A percentile compares a stretch with the other conserved stretches of the same genome.
phyloP scores from a whole-genome alignment of 2,329 filamentous ascomycete genomes.

The Fusarium drepaniforme region DNA sequence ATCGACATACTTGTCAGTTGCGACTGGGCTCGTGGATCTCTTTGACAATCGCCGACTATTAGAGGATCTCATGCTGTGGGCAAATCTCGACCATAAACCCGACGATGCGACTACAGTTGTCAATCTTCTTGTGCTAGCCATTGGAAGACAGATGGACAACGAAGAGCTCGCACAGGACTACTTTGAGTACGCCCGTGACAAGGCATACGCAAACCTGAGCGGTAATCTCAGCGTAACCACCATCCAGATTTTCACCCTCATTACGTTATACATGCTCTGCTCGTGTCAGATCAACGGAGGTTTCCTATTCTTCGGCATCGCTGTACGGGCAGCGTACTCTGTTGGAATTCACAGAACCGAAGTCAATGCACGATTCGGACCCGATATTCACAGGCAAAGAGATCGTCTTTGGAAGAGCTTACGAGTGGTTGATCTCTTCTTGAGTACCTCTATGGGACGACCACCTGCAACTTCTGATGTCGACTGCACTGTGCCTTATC shows the following conservation, averaged over 20 bases:
- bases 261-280: slow-evolving; percentile 66
- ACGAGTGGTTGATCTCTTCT: slow-evolving; percentile 63
- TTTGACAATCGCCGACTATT: slow-evolving; percentile 57
- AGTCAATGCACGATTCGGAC: slow-evolving; percentile 64
- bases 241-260: slow-evolving; percentile 62
- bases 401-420: slow-evolving; percentile 68
- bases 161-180: slow-evolving; percentile 57
- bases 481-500: slow-evolving; percentile 66
- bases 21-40: slow-evolving; percentile 61
- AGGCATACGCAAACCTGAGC: slow-evolving; percentile 58
- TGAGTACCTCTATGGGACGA: slow-evolving; percentile 66
- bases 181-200: slow-evolving; percentile 63
- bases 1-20: slow-evolving; percentile 53
- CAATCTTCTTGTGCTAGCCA: slow-evolving; percentile 64
- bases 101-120: slow-evolving; percentile 57
- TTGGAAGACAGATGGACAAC: slow-evolving; percentile 58
- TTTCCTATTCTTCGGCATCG: slow-evolving; percentile 66
- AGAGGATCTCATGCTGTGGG: slow-evolving; percentile 58
- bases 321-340: slow-evolving; percentile 64
- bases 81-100: slow-evolving; percentile 46
- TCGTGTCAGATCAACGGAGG: slow-evolving; percentile 68
- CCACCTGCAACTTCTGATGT: slow-evolving; percentile 66
- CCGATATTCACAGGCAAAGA: slow-evolving; percentile 56
- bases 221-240: slow-evolving; percentile 62
- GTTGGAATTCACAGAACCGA: slow-evolving; percentile 66